Conservation (phyloP, 108 stramenopile species). For the Nitzschia sp. region DNA sequence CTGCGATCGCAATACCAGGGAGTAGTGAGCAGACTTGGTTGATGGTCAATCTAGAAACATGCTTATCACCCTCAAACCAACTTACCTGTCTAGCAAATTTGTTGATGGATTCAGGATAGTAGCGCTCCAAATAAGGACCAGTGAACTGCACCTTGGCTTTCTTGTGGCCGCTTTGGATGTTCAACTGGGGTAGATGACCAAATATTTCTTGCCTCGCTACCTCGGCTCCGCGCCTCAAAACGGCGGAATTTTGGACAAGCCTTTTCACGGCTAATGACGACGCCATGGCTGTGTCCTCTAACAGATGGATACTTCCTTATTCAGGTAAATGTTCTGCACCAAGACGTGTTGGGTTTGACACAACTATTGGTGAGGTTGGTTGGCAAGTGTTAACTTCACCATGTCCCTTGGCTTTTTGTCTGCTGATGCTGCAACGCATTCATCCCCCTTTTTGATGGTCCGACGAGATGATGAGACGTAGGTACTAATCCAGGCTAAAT, state of each 20-base stretch:
- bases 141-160: slow-evolving; percentile 61
- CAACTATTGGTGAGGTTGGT: no score
- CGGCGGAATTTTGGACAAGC: slow-evolving; percentile 25
- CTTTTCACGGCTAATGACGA: slow-evolving; percentile 13
- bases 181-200: slow-evolving; percentile 71
- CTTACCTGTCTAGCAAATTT: slow-evolving; percentile 66
- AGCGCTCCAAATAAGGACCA: slow-evolving; percentile 68
- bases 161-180: slow-evolving; percentile 57
- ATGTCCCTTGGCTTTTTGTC: no score
- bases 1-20: slow-evolving; percentile 10
- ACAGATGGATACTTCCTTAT: no score
- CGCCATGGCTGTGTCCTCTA: slow-evolving; percentile 26
- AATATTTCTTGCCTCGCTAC: slow-evolving; percentile 63
- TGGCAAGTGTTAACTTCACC: no score
- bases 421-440: no score
- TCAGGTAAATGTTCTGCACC: no score
- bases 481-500: no score
- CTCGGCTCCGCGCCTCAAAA: slow-evolving; percentile 35
- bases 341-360: no score
- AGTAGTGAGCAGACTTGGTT: no score
- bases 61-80: neutral
- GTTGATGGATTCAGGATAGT: slow-evolving; percentile 78
- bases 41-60: neutral
- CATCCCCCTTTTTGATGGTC: no score
- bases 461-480: no score